Evolutionary conservation across 805 yeast species (phyloP).

Genomic region (Clavispora fructus): DNA sequence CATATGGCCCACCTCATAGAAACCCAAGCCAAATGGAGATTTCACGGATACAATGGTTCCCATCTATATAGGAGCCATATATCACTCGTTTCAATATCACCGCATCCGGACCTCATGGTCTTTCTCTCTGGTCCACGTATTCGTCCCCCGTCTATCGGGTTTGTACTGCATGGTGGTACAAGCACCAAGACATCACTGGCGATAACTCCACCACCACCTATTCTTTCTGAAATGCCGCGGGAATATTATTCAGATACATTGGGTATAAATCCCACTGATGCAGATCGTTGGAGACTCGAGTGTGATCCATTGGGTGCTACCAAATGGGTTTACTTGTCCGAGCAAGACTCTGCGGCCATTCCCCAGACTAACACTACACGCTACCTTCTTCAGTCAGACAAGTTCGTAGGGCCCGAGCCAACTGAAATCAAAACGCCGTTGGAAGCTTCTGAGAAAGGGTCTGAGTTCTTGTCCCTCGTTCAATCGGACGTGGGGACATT

Average conservation of each 20-base stretch:
- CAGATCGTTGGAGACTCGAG: slow-evolving; percentile 65
- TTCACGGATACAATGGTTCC: too few relatives aligned
- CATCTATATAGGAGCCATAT: too few relatives aligned
- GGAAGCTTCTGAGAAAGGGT: slow-evolving; percentile 70
- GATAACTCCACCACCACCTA: not conserved
- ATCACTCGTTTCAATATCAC: too few relatives aligned
- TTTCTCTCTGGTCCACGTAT: too few relatives aligned
- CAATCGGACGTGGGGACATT: slow-evolving; percentile 79
- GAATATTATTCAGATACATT: slow-evolving; percentile 61
- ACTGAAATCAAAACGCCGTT: slow-evolving; percentile 39
- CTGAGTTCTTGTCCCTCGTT: slow-evolving; percentile 58
- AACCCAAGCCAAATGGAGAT: too few relatives aligned
- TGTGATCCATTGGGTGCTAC: slow-evolving; percentile 72
- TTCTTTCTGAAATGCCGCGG: not conserved
- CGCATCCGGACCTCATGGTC: too few relatives aligned
- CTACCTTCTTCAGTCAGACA: slow-evolving; percentile 44
- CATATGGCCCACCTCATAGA: too few relatives aligned
- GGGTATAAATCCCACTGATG: slow-evolving; percentile 66
- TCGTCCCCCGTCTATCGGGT: not conserved
- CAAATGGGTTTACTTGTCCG: slow-evolving; percentile 65
- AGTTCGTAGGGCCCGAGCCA: slow-evolving; percentile 34
- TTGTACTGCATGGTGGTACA: not conserved
- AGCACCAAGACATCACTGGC: not conserved
- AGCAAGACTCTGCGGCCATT: slow-evolving; percentile 31
- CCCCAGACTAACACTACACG: slow-evolving; percentile 55